A percentile compares a stretch with the other conserved stretches of the same genome.
Evolutionary conservation across 2,329 filamentous ascomycete species (phyloP).

Genomic region (Clonostachys byssicola): DNA sequence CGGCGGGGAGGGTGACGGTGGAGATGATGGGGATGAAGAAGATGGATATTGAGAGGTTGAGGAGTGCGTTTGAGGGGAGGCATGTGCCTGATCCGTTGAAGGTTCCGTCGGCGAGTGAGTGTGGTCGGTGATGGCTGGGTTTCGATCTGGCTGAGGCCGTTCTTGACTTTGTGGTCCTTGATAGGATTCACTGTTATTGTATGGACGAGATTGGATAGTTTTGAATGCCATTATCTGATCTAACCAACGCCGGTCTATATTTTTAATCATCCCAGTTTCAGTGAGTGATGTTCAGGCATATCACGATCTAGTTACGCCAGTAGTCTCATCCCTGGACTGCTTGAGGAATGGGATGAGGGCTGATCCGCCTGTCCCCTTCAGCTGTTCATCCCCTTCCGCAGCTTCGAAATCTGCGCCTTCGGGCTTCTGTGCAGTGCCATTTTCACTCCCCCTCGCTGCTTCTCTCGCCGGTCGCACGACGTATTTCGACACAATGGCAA

Average conservation of each 20-base stretch:
- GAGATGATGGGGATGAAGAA: constrained; percentile 39
- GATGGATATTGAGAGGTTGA: constrained; percentile 30
- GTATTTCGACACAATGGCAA: constrained; percentile 11
- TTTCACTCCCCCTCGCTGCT: neutral
- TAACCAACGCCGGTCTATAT: too few species aligned
- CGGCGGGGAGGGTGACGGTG: constrained; percentile 16
- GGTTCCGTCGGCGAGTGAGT: too few species aligned
- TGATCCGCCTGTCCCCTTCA: constrained; percentile 7
- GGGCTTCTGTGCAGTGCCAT: neutral
- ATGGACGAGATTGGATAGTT: too few species aligned
- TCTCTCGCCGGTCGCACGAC: constrained; percentile 6
- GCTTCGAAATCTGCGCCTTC: neutral
- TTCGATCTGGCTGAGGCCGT: too few species aligned
- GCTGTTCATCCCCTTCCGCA: neutral
- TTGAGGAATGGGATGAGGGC: constrained; percentile 8
- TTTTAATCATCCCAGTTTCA: too few species aligned
- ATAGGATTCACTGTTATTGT: too few species aligned
- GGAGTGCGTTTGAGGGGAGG: constrained; percentile 6
- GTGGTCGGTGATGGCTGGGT: too few species aligned
- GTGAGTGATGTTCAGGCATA: too few species aligned
- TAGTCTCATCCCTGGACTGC: constrained; percentile 4
- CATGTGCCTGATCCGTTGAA: too few species aligned
- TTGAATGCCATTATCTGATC: too few species aligned
- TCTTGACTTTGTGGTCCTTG: too few species aligned
- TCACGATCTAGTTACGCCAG: neutral